Base-by-base conservation (phyloP, 148 eudicot genomes). In the Arctostaphylos glauca region DNA sequence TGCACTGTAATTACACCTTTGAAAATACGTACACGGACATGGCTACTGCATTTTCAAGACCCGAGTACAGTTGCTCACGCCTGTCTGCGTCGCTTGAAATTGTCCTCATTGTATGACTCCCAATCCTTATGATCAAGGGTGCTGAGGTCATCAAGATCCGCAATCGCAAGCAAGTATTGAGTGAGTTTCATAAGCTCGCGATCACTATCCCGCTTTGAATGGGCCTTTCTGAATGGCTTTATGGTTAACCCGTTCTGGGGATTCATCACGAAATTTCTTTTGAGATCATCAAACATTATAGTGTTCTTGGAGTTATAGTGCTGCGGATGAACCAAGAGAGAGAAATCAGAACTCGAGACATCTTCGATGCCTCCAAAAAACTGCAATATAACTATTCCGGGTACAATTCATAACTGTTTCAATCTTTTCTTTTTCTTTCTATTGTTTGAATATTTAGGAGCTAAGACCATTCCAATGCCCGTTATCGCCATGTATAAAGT, bases 251-350 rank as follows among this genome's bases (percentile, higher is more conserved):
- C 99, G 49, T 96, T 96, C 85, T 91, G 98, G 23, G 99, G 99
- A 85, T 96, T 96, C 99, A 96, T 96, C 85, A 94, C 98, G 60
- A 94, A 96, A 76, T 94, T 96, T 83, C 99, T 90, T 77, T 92
- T 84, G 68, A 96, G 88, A 87, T 96, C 99, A 76, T 94, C 99
- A 77, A 96, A 96, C 99, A 96, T 96, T 82, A 96, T 96, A 9
- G 99, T 96, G 90, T 96, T 96, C 84, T 89, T 93, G 47, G 95
- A 83, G 81, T 83, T 92, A 83, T 96, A 96, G 82, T 90, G 90
- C 98, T 96, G 98, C 91, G 86, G 19, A 79, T 48, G 82, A 47
- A 84, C 56, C 49, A 83, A 71, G 18, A 54, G 50, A 70, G 15
- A 19, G 16, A 19, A 23, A 68, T 47, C 73, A 54, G 53, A n/a